Base-by-base conservation (phyloP, 352 stramenopile species). In the Globisporangium rhizosaccharum region DNA sequence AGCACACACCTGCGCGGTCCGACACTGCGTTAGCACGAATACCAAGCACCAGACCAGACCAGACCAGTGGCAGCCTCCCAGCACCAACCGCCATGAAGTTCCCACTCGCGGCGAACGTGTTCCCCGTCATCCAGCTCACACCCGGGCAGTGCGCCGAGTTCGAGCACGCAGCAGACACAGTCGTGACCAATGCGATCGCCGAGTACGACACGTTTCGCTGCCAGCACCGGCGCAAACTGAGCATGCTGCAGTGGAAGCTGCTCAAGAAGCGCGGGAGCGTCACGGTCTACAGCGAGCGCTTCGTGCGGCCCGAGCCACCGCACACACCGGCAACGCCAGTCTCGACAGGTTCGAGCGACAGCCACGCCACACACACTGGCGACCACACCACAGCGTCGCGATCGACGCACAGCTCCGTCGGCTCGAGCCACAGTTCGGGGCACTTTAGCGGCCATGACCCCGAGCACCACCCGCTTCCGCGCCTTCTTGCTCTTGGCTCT, bases 151-250 rank as follows among this genome's bases (percentile, higher is more conserved):
- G 48, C 60, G 59, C 61, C 3, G 63, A 70, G 20, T 64, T 66
- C 51, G 61, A 59, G 53, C 65, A 74, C 42, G 28, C 76, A 20
- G 54, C 56, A 26, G 36, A 72, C 26, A 58, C 53, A 28, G 75
- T 82, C 10, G 42, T 84, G 46, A 59, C 73, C 11, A 37, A 65
- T 0, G 62, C 63, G 36, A 66, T 73, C n/a, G 55, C 72, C 23
- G 65, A 68, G 25, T 84, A 81, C 56, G 75, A 84, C 30, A 63
- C 70, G 7, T 81, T 70, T 20, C 23, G 72, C 7, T 70, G 65
- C 63, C 51, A 7, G 10, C 47, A 61, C 44, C 46, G 51, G 1
- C 66, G 63, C 0, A 58, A 63, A 25, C 60, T 85, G 18, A 68
- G 80, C 60, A 54, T 44, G 17, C 61, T 62, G 14, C 72, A 66